phyloP scores from a whole-genome alignment of 2,329 filamentous ascomycete genomes.

The Alternaria sp. region DNA sequence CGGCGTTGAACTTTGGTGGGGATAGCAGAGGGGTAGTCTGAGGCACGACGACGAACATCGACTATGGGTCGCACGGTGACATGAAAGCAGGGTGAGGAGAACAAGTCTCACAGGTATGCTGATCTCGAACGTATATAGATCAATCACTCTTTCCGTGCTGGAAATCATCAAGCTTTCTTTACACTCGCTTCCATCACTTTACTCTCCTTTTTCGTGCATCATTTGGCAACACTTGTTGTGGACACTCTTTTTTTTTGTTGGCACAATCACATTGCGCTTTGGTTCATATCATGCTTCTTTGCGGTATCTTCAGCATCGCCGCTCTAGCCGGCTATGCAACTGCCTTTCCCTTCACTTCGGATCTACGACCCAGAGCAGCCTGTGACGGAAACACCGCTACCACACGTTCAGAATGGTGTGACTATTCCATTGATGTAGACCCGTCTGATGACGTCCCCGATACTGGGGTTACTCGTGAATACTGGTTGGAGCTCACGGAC shows the following conservation, averaged over 20 bases:
- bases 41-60: not conserved
- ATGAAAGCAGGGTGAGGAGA: not conserved
- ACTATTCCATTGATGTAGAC: constrained; percentile 53
- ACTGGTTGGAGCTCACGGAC: constrained; percentile 56
- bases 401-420: constrained; percentile 54
- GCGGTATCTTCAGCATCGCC: not conserved
- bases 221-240: not conserved
- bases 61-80: not conserved
- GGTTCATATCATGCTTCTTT: not conserved
- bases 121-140: not conserved
- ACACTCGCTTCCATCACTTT: not conserved
- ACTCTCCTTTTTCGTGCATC: not conserved
- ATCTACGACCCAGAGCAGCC: constrained; percentile 20
- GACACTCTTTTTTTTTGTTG: not conserved
- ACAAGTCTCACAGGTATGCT: not conserved
- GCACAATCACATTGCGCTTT: not conserved
- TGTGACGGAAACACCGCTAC: constrained; percentile 45
- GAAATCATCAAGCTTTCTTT: not conserved
- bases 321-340: not conserved
- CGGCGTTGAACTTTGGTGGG: not conserved
- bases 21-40: not conserved
- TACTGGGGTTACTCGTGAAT: constrained; percentile 64
- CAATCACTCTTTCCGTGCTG: not conserved
- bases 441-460: constrained; percentile 51
- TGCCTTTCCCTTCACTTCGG: not conserved